Evolutionary conservation across 768 basidiomycete species (phyloP), one percentile per base, ranked within the genome.

Genomic region (Kwoniella bestiolae): DNA sequence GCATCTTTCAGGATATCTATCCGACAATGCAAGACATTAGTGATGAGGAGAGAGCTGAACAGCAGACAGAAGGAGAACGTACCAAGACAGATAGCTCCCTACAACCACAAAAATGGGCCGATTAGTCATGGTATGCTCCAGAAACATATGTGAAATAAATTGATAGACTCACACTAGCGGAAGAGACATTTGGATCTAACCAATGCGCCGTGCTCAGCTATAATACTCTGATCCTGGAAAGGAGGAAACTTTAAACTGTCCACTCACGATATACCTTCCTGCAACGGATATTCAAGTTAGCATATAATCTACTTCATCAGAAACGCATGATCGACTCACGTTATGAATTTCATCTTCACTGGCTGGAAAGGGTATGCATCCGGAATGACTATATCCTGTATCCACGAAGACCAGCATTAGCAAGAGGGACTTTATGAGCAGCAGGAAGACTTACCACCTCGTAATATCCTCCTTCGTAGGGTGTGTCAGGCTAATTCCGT

Each of bases 271-370:
- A 96, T 29, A 95, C 90, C 81, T 93, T 93, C 34, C 78, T 81
- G 63, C 34, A 51, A 21, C 31, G 21, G 1, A 1, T n/a, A 35
- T 62, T 47, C 55, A 59, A 47, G n/a, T 60, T 8, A 34, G 32
- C 38, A 32, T 26, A 21, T 28, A 3, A 38, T 21, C 18, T 38
- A 8, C 28, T 25, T n/a, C 5, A 44, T 45, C 23, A 66, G 28
- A 25, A 29, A 18, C 2, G 21, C 21, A 26, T 23, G 21, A 8
- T 46, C 32, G 11, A 80, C 83, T 63, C 41, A 83, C 38, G 94
- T 98, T 67, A 95, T 88, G 82, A 98, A 97, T 80, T 94, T 94
- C 92, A 97, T 96, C 85, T 97, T 96, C 59, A 94, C 90, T 0
- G 95, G 93, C 78, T 93, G 90, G 60, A 83, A 83, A 1, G 82